These are phyloP conservation scores for Alternaria sp. DNA, from an alignment of 2,329 filamentous ascomycete genomes.

Conservation along the genomic window DNA sequence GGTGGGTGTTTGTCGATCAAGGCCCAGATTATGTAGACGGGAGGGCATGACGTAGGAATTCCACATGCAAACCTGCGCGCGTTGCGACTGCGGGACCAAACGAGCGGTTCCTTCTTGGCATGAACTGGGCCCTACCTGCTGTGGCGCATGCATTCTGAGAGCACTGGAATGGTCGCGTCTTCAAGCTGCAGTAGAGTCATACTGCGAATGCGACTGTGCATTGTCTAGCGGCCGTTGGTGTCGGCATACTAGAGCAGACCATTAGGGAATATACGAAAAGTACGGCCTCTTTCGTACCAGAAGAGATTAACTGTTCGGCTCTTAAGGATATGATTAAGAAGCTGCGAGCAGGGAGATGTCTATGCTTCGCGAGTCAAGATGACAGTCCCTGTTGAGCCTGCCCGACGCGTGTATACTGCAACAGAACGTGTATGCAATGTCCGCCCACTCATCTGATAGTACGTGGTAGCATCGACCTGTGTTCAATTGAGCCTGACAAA, in stretches of 20 bases:
- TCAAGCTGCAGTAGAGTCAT: neutral
- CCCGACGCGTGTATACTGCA: neutral
- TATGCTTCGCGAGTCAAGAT: neutral
- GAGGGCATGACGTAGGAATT: constrained; percentile 24
- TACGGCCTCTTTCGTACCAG: neutral
- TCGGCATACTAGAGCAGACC: neutral
- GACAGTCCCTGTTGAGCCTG: neutral
- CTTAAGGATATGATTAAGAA: neutral
- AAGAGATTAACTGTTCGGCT: neutral
- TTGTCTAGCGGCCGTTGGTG: neutral
- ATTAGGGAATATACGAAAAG: neutral
- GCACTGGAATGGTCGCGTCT: neutral
- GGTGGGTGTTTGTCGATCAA: constrained; percentile 5
- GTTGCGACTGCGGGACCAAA: constrained; percentile 9
- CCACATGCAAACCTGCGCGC: constrained; percentile 16
- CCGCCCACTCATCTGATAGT: neutral
- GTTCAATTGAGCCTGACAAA: constrained; percentile 16
- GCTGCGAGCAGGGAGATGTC: neutral
- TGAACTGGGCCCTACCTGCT: neutral
- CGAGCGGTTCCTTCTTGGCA: constrained; percentile 5
- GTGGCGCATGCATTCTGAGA: neutral
- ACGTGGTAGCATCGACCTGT: neutral
- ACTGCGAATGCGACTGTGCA: neutral
- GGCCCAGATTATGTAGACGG: constrained; percentile 18
- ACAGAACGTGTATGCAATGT: neutral